Evolutionary conservation across 1,284 basidiomycete species (phyloP).

Genomic region (Moesziomyces parantarcticus): DNA sequence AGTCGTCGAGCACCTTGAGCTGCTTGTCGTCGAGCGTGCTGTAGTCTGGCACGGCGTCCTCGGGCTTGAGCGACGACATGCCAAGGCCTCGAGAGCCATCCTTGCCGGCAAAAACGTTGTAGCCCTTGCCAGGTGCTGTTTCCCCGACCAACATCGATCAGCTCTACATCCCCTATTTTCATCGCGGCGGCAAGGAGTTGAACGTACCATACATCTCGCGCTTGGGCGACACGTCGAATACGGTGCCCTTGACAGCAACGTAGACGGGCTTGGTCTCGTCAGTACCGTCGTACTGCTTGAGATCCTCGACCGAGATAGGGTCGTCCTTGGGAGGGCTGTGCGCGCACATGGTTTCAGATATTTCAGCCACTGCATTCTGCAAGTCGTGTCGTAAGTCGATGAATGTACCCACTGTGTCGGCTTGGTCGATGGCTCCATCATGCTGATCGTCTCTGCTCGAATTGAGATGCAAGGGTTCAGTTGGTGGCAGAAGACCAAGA

Average conservation of each 20-base stretch:
- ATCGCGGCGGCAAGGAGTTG: not conserved
- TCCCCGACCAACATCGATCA: not conserved
- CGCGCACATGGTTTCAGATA: too few species aligned
- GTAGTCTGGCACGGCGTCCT: slow-evolving; percentile 90
- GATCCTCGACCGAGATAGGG: slow-evolving; percentile 77
- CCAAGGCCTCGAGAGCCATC: slow-evolving; percentile 74
- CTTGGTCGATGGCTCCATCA: slow-evolving; percentile 56
- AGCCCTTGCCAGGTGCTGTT: slow-evolving; percentile 60
- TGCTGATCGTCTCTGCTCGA: not conserved
- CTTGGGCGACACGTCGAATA: slow-evolving; percentile 84
- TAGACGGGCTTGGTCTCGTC: slow-evolving; percentile 78
- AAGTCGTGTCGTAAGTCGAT: too few species aligned
- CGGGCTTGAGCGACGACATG: slow-evolving; percentile 82
- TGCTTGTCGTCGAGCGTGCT: slow-evolving; percentile 80
- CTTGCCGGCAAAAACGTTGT: slow-evolving; percentile 78
- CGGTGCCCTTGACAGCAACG: slow-evolving; percentile 86
- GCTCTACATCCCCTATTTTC: too few species aligned
- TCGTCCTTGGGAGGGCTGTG: slow-evolving; percentile 79
- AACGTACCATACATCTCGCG: slow-evolving; percentile 81
- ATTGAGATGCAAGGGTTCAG: not conserved
- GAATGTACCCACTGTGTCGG: slow-evolving; percentile 52
- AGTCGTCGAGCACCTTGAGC: slow-evolving; percentile 86
- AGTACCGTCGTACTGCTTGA: slow-evolving; percentile 78
- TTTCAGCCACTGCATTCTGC: too few species aligned
- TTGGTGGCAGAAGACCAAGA: not conserved